Conservation (phyloP, 352 stramenopile genomes). For the Phytopythium aichiense region DNA sequence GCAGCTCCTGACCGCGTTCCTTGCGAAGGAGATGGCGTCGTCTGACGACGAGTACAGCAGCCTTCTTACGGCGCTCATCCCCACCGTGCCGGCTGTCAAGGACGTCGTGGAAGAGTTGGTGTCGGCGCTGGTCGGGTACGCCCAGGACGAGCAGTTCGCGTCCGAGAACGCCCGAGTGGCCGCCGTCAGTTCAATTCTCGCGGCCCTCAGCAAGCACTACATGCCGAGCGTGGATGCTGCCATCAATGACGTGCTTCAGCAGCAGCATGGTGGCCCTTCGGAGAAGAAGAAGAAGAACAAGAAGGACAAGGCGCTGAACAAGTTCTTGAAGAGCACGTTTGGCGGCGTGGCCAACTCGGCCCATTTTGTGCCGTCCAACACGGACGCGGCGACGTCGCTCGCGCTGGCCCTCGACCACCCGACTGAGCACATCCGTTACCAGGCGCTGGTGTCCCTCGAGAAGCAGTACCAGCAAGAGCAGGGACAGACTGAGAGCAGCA, state of each 20-base stretch:
- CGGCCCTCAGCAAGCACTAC: slow-evolving; percentile 59
- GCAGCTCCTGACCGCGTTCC: slow-evolving; percentile 42
- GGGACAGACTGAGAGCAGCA: slow-evolving; percentile 1
- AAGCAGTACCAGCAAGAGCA: slow-evolving; percentile 39
- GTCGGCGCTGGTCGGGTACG: slow-evolving; percentile 36
- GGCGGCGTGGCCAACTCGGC: slow-evolving; percentile 68
- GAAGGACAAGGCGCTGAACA: slow-evolving; percentile 43
- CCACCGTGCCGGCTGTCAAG: slow-evolving; percentile 37
- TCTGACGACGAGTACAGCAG: slow-evolving; percentile 32
- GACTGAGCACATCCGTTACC: slow-evolving; percentile 67
- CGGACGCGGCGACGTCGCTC: slow-evolving; percentile 68
- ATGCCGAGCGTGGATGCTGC: slow-evolving; percentile 45
- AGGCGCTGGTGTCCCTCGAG: slow-evolving; percentile 62
- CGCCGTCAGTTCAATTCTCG: slow-evolving; percentile 37
- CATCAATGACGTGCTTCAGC: slow-evolving; percentile 23
- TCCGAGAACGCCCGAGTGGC: slow-evolving; percentile 32
- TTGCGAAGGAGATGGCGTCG: slow-evolving; percentile 36
- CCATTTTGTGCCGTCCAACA: slow-evolving; percentile 62
- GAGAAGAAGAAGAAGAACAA: slow-evolving; percentile 36
- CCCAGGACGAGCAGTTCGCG: slow-evolving; percentile 34
- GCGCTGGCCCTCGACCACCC: slow-evolving; percentile 75
- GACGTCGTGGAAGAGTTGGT: slow-evolving; percentile 52
- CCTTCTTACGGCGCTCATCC: slow-evolving; percentile 38
- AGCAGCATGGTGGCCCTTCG: neutral
- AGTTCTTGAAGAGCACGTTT: slow-evolving; percentile 68